Percentiles rank a stretch among this genome's conserved stretches.
Conservation (phyloP, 495 filamentous ascomycete genomes). For the Aspergillus sclerotioniger region DNA sequence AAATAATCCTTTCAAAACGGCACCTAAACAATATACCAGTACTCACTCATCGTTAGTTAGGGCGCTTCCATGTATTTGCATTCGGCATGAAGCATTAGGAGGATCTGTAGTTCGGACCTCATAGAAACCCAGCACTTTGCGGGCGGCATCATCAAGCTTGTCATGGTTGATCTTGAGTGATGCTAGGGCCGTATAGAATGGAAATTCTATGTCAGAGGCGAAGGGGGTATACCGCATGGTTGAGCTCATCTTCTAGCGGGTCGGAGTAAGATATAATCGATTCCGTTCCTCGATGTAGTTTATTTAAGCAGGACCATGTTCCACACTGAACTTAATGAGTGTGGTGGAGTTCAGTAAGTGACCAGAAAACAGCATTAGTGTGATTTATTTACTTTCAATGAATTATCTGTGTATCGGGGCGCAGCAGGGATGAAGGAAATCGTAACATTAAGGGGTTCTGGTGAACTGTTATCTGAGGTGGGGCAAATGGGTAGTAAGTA, state of each 20-base stretch:
- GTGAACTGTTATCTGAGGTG: too few relatives aligned
- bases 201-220: slow-evolving; percentile 88
- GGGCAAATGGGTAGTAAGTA: too few relatives aligned
- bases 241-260: background rate
- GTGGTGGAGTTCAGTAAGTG: too few relatives aligned
- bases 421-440: too few relatives aligned
- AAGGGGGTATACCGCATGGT: slow-evolving; percentile 73
- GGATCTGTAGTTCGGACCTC: slow-evolving; percentile 69
- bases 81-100: slow-evolving; percentile 69
- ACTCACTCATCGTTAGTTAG: slow-evolving; percentile 79
- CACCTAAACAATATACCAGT: background rate
- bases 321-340: background rate
- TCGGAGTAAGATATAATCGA: background rate
- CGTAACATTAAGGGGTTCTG: too few relatives aligned
- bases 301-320: background rate
- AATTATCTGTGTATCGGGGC: too few relatives aligned
- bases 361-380: too few relatives aligned
- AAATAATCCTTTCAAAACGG: background rate
- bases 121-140: slow-evolving; percentile 83
- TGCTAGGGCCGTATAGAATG: slow-evolving; percentile 88
- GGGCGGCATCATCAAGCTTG: slow-evolving; percentile 88
- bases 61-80: slow-evolving; percentile 86
- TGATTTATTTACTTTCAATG: too few relatives aligned
- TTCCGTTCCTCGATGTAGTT: background rate
- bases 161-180: slow-evolving; percentile 93